A percentile compares a stretch with the other conserved stretches of the same genome.
Conservation (phyloP, 2,329 filamentous ascomycete species). For the Fusarium sp. region DNA sequence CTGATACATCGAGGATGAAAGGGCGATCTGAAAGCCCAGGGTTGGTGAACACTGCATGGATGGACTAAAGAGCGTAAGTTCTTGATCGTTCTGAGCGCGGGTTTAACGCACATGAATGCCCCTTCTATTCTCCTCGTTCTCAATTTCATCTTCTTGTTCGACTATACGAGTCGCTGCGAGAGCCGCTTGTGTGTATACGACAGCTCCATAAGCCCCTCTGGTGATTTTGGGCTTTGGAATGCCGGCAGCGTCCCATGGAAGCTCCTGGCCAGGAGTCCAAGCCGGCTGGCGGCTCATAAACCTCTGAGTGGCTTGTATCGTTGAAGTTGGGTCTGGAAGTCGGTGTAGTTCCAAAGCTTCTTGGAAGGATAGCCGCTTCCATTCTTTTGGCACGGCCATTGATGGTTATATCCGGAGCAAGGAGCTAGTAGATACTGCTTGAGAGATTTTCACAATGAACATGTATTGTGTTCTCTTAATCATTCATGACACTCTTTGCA, state of each 20-base stretch:
- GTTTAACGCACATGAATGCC: slow-evolving; percentile 53
- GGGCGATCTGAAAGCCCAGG: slow-evolving; percentile 60
- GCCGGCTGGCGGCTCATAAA: slow-evolving; percentile 50
- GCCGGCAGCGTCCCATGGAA: slow-evolving; percentile 45
- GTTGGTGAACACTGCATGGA: slow-evolving; percentile 66
- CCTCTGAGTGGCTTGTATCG: slow-evolving; percentile 23
- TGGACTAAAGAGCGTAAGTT: slow-evolving; percentile 55
- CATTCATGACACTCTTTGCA: neutral
- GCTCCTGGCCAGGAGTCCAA: slow-evolving; percentile 48
- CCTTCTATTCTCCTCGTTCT: slow-evolving; percentile 34
- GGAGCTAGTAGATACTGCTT: too few species aligned
- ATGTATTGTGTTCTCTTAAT: neutral
- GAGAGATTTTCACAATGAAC: neutral
- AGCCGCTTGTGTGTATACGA: slow-evolving; percentile 53
- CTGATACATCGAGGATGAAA: slow-evolving; percentile 62
- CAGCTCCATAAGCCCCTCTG: slow-evolving; percentile 51
- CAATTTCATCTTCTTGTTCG: slow-evolving; percentile 47
- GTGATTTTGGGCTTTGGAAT: slow-evolving; percentile 20
- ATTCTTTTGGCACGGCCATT: slow-evolving; percentile 29
- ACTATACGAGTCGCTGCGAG: slow-evolving; percentile 51
- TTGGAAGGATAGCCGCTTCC: slow-evolving; percentile 45
- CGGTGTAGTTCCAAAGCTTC: slow-evolving; percentile 46
- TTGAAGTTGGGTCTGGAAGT: slow-evolving; percentile 33
- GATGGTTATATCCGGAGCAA: neutral
- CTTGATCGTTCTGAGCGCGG: neutral